phyloP scores from a whole-genome alignment of 2,329 filamentous ascomycete species.

The Colletotrichum tabaci region DNA sequence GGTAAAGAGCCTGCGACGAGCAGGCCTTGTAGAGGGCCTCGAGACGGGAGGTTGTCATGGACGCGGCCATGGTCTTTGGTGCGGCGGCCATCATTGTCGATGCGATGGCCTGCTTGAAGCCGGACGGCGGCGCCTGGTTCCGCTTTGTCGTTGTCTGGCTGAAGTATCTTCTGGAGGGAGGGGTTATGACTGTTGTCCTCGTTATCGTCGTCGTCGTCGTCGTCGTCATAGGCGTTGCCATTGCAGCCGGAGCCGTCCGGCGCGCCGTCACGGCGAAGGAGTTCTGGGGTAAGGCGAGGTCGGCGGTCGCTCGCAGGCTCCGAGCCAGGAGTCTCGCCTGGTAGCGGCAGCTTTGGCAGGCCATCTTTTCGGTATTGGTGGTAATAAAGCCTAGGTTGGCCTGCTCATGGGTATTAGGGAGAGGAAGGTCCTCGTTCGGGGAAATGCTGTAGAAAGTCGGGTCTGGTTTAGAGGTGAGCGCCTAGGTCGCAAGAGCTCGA shows the following conservation, averaged over 20 bases:
- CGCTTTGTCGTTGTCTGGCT: slow-evolving; percentile 52
- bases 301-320: slow-evolving; percentile 40
- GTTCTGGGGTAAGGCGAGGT: slow-evolving; percentile 30
- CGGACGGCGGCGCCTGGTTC: slow-evolving; percentile 2
- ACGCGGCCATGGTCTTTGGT: slow-evolving; percentile 40
- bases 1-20: slow-evolving; percentile 81
- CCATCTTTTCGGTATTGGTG: slow-evolving; percentile 54
- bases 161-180: slow-evolving; percentile 51
- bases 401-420: neutral
- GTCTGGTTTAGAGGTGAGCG: slow-evolving; percentile 3
- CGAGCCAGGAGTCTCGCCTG: slow-evolving; percentile 60
- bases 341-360: slow-evolving; percentile 64
- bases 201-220: neutral
- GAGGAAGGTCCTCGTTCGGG: slow-evolving; percentile 5
- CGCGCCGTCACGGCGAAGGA: slow-evolving; percentile 17
- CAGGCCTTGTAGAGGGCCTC: slow-evolving; percentile 85
- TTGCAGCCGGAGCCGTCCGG: slow-evolving; percentile 4
- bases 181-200: slow-evolving; percentile 6
- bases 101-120: slow-evolving; percentile 35
- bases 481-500: slow-evolving; percentile 20
- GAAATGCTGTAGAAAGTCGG: neutral
- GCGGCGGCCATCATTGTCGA: slow-evolving; percentile 37
- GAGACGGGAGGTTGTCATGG: slow-evolving; percentile 37
- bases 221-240: slow-evolving; percentile 15
- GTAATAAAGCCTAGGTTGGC: neutral